Conservation (phyloP, 176 grass and related monocot genomes). For the Oryza punctata region DNA sequence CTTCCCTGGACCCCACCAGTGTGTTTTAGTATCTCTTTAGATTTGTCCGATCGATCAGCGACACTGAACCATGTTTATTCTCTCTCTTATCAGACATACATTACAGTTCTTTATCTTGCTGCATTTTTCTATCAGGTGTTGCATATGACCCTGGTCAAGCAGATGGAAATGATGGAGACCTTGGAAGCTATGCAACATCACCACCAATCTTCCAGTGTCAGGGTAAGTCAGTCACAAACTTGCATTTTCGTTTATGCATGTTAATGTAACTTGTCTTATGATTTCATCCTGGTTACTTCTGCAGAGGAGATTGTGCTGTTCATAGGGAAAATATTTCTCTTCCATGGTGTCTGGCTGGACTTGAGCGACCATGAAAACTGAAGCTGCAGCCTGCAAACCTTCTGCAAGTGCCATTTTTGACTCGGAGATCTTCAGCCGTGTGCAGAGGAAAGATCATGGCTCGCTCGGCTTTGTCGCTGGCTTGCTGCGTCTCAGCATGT, state of each 20-base stretch:
- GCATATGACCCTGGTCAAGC: constrained; percentile 49
- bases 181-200: constrained; percentile 45
- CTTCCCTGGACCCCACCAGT: neutral
- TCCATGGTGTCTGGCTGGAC: neutral
- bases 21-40: neutral
- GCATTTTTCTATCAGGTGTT: constrained; percentile 44
- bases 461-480: neutral
- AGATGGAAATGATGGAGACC: constrained; percentile 57
- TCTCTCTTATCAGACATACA: neutral
- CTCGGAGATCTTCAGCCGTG: neutral
- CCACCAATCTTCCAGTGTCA: constrained; percentile 40
- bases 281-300: neutral
- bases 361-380: neutral
- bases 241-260: neutral
- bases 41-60: neutral
- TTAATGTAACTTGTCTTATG: neutral
- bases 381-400: neutral
- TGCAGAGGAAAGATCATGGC: neutral
- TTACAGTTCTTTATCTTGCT: constrained; percentile 1
- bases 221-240: constrained; percentile 38
- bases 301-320: constrained; percentile 65
- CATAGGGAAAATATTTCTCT: constrained; percentile 11
- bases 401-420: constrained; percentile 1
- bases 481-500: neutral
- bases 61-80: neutral